phyloP scores from a whole-genome alignment of 805 yeast genomes.

The Suhomyces xylopsoci region DNA sequence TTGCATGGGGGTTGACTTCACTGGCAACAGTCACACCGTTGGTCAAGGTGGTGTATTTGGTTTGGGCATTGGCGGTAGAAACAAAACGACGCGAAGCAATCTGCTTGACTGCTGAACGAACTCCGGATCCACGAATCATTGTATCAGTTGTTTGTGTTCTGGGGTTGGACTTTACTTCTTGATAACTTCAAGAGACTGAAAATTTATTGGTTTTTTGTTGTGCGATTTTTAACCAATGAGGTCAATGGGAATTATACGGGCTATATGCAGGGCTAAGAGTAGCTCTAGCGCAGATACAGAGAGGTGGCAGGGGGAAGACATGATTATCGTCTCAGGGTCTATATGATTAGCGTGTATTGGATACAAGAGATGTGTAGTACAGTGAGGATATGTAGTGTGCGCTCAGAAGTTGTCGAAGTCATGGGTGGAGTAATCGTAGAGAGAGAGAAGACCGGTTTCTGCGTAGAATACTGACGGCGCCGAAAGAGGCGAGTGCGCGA shows the following conservation, averaged over 20 bases:
- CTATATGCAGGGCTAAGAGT: background rate
- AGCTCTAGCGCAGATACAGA: too few species aligned
- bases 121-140: slow-evolving; percentile 43
- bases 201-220: slow-evolving; percentile 4
- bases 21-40: slow-evolving; percentile 76
- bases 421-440: background rate
- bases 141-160: background rate
- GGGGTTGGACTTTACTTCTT: background rate
- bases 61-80: slow-evolving; percentile 55
- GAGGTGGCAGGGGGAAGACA: background rate
- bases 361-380: background rate
- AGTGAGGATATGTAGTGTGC: background rate
- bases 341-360: background rate
- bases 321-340: too few species aligned
- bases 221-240: slow-evolving; percentile 3
- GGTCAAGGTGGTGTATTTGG: slow-evolving; percentile 67
- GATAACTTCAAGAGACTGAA: background rate
- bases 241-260: slow-evolving; percentile 1
- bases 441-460: background rate
- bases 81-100: slow-evolving; percentile 51
- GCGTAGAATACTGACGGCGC: background rate
- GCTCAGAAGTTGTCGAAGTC: background rate
- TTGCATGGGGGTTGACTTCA: slow-evolving; percentile 54
- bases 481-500: background rate
- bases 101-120: slow-evolving; percentile 27